Evolutionary conservation across 208 protist species (phyloP).

Genomic region (Herpetomonas muscarum): DNA sequence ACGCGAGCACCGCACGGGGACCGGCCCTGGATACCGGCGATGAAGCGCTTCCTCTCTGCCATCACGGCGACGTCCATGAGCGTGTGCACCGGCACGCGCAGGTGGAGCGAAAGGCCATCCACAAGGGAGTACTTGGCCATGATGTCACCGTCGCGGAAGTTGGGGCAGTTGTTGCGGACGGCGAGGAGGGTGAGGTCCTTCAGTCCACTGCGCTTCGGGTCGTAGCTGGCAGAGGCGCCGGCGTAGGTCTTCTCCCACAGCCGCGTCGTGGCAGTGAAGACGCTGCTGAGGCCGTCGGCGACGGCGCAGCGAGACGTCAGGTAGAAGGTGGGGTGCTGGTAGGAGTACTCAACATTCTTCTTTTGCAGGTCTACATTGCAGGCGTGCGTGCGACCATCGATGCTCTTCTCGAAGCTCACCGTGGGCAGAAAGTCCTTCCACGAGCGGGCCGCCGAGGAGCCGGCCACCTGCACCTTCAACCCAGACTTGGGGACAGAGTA

Average conservation of each 20-base stretch:
- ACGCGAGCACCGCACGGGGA: slow-evolving; percentile 57
- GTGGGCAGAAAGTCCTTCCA: slow-evolving; percentile 37
- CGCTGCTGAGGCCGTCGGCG: slow-evolving; percentile 26
- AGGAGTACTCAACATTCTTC: slow-evolving; percentile 20
- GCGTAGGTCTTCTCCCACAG: slow-evolving; percentile 23
- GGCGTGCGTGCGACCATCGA: slow-evolving; percentile 5
- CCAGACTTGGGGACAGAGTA: slow-evolving; percentile 19
- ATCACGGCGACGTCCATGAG: slow-evolving; percentile 42
- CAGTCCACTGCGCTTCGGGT: slow-evolving; percentile 64
- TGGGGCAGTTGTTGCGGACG: slow-evolving; percentile 28
- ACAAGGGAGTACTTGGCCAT: slow-evolving; percentile 45
- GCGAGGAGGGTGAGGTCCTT: slow-evolving; percentile 36
- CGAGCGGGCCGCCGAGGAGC: slow-evolving; percentile 18
- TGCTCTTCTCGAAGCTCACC: slow-evolving; percentile 12
- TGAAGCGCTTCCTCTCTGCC: slow-evolving; percentile 43
- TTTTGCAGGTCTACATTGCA: slow-evolving; percentile 15
- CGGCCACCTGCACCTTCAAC: slow-evolving; percentile 10
- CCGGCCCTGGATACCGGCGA: slow-evolving; percentile 48
- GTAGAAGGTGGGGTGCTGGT: slow-evolving; percentile 32
- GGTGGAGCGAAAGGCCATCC: slow-evolving; percentile 36
- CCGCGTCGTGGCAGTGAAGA: slow-evolving; percentile 39
- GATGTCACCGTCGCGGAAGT: slow-evolving; percentile 48
- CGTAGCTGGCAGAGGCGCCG: slow-evolving; percentile 38
- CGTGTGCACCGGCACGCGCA: slow-evolving; percentile 45
- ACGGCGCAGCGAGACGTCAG: slow-evolving; percentile 18